phyloP scores from a whole-genome alignment of 169 alveolate species.

The Blepharisma undulans region DNA sequence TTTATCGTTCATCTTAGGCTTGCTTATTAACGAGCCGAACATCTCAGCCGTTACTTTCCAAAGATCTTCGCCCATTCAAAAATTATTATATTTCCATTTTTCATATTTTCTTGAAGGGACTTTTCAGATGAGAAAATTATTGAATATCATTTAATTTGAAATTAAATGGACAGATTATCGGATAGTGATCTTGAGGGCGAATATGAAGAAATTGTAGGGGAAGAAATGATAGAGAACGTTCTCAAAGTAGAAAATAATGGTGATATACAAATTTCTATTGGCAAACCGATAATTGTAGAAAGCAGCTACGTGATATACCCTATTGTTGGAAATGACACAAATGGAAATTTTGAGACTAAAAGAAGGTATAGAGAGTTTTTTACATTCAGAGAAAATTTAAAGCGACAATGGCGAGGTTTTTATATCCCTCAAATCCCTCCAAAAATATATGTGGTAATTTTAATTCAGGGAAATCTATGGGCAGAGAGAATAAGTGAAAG shows the following conservation, averaged over 20 bases:
- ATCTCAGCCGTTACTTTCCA: slow-evolving; percentile 57
- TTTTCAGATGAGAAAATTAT: no score
- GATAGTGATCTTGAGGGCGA: neutral
- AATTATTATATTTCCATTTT: neutral
- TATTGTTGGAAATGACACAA: neutral
- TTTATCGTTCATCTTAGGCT: slow-evolving; percentile 81
- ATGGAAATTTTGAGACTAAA: slow-evolving; percentile 3
- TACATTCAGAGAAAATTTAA: neutral
- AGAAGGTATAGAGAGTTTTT: slow-evolving; percentile 28
- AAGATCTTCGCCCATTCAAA: slow-evolving; percentile 18
- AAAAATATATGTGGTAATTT: slow-evolving; percentile 3
- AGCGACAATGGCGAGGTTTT: slow-evolving; percentile 33
- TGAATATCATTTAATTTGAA: no score
- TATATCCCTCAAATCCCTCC: slow-evolving; percentile 27
- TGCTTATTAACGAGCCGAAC: slow-evolving; percentile 63
- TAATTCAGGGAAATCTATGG: slow-evolving; percentile 1
- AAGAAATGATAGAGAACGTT: neutral
- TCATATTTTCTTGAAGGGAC: no score
- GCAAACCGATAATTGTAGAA: slow-evolving; percentile 34
- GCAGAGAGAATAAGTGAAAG: neutral
- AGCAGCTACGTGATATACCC: neutral
- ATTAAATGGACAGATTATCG: neutral
- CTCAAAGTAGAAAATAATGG: neutral
- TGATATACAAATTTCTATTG: neutral
- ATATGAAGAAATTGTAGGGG: neutral